Percentiles rank a stretch among this genome's conserved stretches.
phyloP scores from a whole-genome alignment of 2,329 filamentous ascomycete genomes.

The Neofusicoccum kwambonambiense region DNA sequence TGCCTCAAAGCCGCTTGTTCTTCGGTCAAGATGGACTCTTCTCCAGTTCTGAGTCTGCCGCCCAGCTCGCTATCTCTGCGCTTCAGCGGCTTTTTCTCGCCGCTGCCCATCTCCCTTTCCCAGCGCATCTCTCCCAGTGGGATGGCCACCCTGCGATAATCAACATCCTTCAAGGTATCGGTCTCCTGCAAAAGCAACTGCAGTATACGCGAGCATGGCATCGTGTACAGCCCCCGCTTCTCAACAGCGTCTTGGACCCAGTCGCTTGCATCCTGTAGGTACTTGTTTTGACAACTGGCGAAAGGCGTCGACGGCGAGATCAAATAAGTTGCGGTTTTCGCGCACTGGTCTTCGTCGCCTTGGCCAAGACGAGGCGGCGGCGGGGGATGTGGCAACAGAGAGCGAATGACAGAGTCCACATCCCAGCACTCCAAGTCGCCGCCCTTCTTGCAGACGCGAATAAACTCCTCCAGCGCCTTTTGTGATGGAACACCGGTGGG shows the following conservation, averaged over 20 bases:
- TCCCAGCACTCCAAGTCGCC: slow-evolving; percentile 89
- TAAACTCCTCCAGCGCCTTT: slow-evolving; percentile 66
- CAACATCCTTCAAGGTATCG: slow-evolving; percentile 66
- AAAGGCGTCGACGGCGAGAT: slow-evolving; percentile 82
- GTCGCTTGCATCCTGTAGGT: slow-evolving; percentile 75
- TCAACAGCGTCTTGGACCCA: slow-evolving; percentile 80
- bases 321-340: slow-evolving; percentile 74
- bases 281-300: slow-evolving; percentile 76
- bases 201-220: slow-evolving; percentile 75
- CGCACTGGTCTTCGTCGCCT: slow-evolving; percentile 63
- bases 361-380: slow-evolving; percentile 57
- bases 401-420: slow-evolving; percentile 78
- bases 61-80: slow-evolving; percentile 55
- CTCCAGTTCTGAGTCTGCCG: slow-evolving; percentile 27
- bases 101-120: slow-evolving; percentile 67
- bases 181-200: slow-evolving; percentile 80
- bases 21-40: slow-evolving; percentile 56
- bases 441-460: slow-evolving; percentile 73
- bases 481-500: slow-evolving; percentile 56
- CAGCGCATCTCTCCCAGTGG: slow-evolving; percentile 81
- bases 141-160: slow-evolving; percentile 77
- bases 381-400: slow-evolving; percentile 75
- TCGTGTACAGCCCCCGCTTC: slow-evolving; percentile 64
- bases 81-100: slow-evolving; percentile 34
- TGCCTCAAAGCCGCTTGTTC: slow-evolving; percentile 72